phyloP scores from a whole-genome alignment of 148 eudicot species.

The Polygonum maritimum region DNA sequence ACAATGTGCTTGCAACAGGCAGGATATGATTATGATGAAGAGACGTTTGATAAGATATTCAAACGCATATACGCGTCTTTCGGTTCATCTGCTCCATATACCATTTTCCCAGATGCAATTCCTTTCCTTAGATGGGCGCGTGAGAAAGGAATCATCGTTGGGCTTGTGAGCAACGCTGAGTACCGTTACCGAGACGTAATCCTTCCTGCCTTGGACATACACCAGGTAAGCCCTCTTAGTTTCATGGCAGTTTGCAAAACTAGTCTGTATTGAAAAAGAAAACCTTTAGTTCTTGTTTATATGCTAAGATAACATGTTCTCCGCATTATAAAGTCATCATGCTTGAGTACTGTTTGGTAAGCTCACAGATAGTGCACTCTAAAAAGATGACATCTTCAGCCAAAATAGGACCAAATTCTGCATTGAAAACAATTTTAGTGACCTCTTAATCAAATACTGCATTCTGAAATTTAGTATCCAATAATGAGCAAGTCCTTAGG shows the following conservation, averaged over 20 bases:
- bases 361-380: too few species aligned
- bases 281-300: background rate
- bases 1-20: slow-evolving; percentile 43
- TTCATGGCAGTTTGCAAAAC: background rate
- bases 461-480: too few species aligned
- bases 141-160: slow-evolving; percentile 55
- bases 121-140: slow-evolving; percentile 89
- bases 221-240: slow-evolving; percentile 38
- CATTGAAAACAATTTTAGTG: too few species aligned
- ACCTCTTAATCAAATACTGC: too few species aligned
- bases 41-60: slow-evolving; percentile 86
- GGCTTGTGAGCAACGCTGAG: slow-evolving; percentile 95
- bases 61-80: slow-evolving; percentile 83
- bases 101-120: slow-evolving; percentile 67
- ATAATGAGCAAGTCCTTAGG: too few species aligned
- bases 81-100: slow-evolving; percentile 91
- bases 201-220: slow-evolving; percentile 82
- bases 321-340: too few species aligned
- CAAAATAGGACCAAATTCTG: too few species aligned
- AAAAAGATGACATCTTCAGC: too few species aligned
- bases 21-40: slow-evolving; percentile 92
- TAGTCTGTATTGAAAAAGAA: background rate
- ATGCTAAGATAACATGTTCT: too few species aligned
- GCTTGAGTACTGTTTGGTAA: too few species aligned
- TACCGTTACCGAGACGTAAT: slow-evolving; percentile 85